These are phyloP conservation scores for Jatropha multifida DNA, from an alignment of 441 rosid genomes.

Conservation along the genomic window DNA sequence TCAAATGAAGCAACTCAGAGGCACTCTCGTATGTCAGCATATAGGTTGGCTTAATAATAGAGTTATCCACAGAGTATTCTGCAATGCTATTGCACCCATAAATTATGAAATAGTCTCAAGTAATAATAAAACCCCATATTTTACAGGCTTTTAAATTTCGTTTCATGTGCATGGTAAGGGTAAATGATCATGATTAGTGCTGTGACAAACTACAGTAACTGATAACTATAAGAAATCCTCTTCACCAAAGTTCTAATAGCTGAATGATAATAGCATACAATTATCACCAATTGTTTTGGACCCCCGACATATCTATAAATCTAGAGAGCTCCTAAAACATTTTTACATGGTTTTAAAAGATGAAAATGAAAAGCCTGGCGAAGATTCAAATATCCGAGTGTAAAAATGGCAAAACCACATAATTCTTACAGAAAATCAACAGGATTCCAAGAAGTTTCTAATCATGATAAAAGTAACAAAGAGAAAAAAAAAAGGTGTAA, in stretches of 20 bases:
- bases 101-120: constrained; percentile 21
- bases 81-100: constrained; percentile 59
- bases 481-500: too few species aligned
- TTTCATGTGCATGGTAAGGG: not conserved
- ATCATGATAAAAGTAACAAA: too few species aligned
- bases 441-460: too few species aligned
- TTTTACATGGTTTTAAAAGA: too few species aligned
- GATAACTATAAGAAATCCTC: not conserved
- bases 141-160: constrained; percentile 12
- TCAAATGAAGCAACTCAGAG: constrained; percentile 78
- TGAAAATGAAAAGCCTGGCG: too few species aligned
- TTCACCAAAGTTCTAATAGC: not conserved
- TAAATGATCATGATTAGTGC: not conserved
- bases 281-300: too few species aligned
- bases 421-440: too few species aligned
- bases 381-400: too few species aligned
- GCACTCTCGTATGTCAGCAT: constrained; percentile 99
- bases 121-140: constrained; percentile 16
- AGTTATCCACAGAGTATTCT: constrained; percentile 76
- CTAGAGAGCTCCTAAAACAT: too few species aligned
- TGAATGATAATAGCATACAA: not conserved
- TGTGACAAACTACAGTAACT: not conserved
- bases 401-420: too few species aligned
- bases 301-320: too few species aligned
- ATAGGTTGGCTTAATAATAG: constrained; percentile 85